Evolutionary conservation across 2,329 filamentous ascomycete genomes (phyloP), one percentile per base, ranked within the genome.

Genomic region (Alternaria sp.): DNA sequence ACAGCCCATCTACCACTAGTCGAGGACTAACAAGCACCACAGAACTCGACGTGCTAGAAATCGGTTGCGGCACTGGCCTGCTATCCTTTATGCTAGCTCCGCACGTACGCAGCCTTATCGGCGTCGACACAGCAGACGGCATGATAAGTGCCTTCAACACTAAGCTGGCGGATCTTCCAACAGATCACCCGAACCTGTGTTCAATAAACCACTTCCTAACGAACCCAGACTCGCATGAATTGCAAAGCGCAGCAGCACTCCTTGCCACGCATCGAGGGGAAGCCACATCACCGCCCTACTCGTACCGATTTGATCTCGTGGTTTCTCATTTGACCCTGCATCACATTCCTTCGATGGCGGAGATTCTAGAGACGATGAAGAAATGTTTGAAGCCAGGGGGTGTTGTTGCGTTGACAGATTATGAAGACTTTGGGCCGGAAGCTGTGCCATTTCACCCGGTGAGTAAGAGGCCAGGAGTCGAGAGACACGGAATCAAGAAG

Each of bases 1-100:
- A 30, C 36, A 41, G 14, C 12, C 20, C 20, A 6, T 27, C 2
- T 30, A 41, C 27, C 5, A 25, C n/a, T n/a, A 18, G n/a, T n/a
- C 30, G 14, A 18, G 18, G 20, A 45, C 32, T 27, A 30, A 36
- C 20, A 34, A 38, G 22, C 11, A 55, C 8, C 11, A 9, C 59
- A 68, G 75, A 71, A 14, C 70, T 83, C 28, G 79, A 85, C 58
- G 80, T 87, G 8, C 82, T 88, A 3, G 86, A 87, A 72, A 81
- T 87, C 18, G 85, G 85, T 54, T 86, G 84, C 64, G 85, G 85
- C 50, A 87, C 85, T 4, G 85, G 85, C 9, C 80, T 87, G 0
- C 80, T 88, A 25, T 84, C 83, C 10, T 78, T 85, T 48, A 77
- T 75, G 9, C 75, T 86, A 3, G 81, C 85, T 0, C 84, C 85